These are phyloP conservation scores for Ophiostoma ulmi DNA, from an alignment of 2,329 filamentous ascomycete genomes.

Conservation along the genomic window DNA sequence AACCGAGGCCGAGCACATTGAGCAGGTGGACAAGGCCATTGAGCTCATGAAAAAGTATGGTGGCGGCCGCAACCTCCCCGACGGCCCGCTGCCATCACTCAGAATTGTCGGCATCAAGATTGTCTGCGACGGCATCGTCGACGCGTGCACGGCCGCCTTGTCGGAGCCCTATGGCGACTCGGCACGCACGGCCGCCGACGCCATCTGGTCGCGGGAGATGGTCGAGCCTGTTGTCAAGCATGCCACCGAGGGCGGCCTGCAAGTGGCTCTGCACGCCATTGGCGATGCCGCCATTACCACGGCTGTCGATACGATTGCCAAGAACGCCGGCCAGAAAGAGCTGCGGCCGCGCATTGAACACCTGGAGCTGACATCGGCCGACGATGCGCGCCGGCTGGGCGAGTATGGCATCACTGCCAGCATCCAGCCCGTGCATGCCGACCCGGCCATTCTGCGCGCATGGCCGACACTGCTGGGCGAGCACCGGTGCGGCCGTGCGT, in stretches of 20 bases:
- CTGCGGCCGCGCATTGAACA: conserved; percentile 43
- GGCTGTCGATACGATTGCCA: conserved; percentile 51
- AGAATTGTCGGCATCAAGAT: conserved; percentile 59
- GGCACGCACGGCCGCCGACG: conserved; percentile 38
- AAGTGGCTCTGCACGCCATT: conserved; percentile 61
- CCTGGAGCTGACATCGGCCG: conserved; percentile 52
- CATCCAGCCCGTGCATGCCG: conserved; percentile 54
- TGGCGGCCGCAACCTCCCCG: conserved; percentile 35
- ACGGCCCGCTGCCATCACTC: conserved; percentile 37
- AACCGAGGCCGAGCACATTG: conserved; percentile 41
- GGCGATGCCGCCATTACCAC: conserved; percentile 55
- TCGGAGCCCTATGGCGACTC: conserved; percentile 52
- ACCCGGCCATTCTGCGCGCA: conserved; percentile 56
- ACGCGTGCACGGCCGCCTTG: conserved; percentile 59
- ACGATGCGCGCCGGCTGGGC: conserved; percentile 54
- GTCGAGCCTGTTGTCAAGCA: conserved; percentile 50
- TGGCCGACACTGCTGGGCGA: conserved; percentile 56
- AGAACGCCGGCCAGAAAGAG: conserved; percentile 31
- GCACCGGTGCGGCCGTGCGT: conserved; percentile 52
- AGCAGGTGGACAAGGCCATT: conserved; percentile 48
- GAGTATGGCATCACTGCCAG: conserved; percentile 39
- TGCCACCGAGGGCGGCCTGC: conserved; percentile 51
- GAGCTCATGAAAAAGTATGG: conserved; percentile 42
- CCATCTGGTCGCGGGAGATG: conserved; percentile 51
- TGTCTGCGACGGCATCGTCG: conserved; percentile 60